phyloP scores from a whole-genome alignment of 2,329 filamentous ascomycete genomes.

The Penicillium decumbens region DNA sequence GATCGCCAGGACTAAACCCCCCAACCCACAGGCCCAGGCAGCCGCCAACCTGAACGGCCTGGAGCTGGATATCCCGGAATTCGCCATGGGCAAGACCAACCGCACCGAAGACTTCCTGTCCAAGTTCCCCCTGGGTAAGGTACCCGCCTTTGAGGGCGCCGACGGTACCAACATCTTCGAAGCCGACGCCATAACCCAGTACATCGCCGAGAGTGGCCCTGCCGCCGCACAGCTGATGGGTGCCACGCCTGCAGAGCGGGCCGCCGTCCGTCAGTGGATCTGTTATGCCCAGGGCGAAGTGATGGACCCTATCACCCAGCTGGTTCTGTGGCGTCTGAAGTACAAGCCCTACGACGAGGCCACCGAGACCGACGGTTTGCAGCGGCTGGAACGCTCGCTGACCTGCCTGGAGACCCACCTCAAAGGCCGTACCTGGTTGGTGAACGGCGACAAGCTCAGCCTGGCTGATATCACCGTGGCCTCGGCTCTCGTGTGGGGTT shows the following conservation, averaged over 20 bases:
- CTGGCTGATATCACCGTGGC: conserved; percentile 29
- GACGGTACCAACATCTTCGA: conserved; percentile 48
- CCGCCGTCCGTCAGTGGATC: conserved; percentile 47
- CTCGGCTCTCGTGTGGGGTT: conserved; percentile 25
- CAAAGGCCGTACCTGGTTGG: conserved; percentile 22
- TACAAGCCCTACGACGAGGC: conserved; percentile 19
- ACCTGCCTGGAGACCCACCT: conserved; percentile 20
- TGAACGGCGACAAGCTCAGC: conserved; percentile 18
- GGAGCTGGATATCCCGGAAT: conserved; percentile 31
- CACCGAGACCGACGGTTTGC: conserved; percentile 15
- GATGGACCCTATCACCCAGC: conserved; percentile 12
- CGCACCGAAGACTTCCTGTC: conserved; percentile 44
- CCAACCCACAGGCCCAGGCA: conserved; percentile 25
- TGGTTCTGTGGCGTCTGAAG: conserved; percentile 22
- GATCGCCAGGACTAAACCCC: neutral
- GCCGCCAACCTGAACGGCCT: conserved; percentile 37
- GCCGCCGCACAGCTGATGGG: conserved; percentile 46
- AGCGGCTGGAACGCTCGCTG: conserved; percentile 20
- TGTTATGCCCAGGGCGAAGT: conserved; percentile 38
- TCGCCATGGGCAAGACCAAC: conserved; percentile 44
- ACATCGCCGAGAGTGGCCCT: conserved; percentile 47
- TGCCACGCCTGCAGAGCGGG: conserved; percentile 38
- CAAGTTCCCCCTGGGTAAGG: conserved; percentile 53
- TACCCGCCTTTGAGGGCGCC: conserved; percentile 47
- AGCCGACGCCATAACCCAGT: conserved; percentile 47